These are phyloP conservation scores for Cucurbita moschata DNA, from an alignment of 306 rosid species.

Conservation along the genomic window DNA sequence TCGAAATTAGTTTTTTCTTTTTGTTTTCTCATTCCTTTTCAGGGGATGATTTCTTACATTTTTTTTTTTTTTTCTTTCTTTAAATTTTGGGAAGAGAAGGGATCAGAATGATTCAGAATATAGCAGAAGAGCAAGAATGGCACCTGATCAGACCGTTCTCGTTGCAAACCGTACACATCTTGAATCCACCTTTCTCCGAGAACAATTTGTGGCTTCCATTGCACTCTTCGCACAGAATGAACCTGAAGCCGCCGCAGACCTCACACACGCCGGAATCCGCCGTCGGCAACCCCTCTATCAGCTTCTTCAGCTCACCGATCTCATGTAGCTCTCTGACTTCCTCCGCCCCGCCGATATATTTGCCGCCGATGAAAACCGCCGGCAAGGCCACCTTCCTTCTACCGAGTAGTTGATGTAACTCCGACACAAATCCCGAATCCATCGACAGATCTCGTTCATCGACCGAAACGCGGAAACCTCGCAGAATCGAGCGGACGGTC, in stretches of 20 bases:
- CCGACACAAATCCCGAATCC: conserved; percentile 56
- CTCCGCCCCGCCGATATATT: conserved; percentile 76
- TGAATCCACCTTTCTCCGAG: conserved; percentile 54
- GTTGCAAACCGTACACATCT: conserved; percentile 51
- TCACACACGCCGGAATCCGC: conserved; percentile 41
- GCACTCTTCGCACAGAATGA: conserved; percentile 61
- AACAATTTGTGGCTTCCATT: conserved; percentile 68
- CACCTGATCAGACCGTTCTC: conserved; percentile 87
- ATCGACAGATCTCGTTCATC: conserved; percentile 88
- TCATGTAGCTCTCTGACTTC: conserved; percentile 65
- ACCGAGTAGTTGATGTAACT: conserved; percentile 49
- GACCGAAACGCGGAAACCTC: conserved; percentile 47
- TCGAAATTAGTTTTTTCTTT: neutral
- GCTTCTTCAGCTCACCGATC: conserved; percentile 77
- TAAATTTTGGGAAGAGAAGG: neutral
- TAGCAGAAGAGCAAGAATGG: conserved; percentile 58
- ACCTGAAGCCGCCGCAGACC: conserved; percentile 58
- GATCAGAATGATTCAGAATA: conserved; percentile 18
- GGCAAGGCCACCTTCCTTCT: conserved; percentile 37
- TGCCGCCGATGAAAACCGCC: conserved; percentile 66
- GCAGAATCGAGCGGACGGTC: conserved; percentile 57
- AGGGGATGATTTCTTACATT: neutral
- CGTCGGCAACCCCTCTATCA: conserved; percentile 63
- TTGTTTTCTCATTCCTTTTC: neutral
- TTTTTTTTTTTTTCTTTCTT: neutral